These are phyloP conservation scores for Boletus rubescentipes DNA, from an alignment of 768 basidiomycete genomes.

Conservation along the genomic window DNA sequence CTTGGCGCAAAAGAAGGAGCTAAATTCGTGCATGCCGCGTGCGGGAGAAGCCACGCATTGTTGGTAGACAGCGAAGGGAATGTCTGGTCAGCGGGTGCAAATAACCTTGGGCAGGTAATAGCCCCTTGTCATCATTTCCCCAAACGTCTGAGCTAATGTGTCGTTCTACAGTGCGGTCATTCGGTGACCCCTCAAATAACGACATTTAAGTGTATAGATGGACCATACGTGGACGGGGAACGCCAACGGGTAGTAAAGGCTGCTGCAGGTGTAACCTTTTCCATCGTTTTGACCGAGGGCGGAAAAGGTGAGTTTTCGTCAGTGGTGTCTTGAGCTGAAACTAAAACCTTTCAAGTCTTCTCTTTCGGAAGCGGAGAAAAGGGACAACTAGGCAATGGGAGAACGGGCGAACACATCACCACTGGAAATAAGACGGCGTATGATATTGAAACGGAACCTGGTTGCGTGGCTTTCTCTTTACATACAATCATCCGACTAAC, in stretches of 20 bases:
- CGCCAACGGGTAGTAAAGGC: constrained; percentile 69
- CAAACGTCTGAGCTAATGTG: neutral
- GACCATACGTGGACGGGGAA: constrained; percentile 55
- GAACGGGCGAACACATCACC: constrained; percentile 88
- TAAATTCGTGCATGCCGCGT: constrained; percentile 78
- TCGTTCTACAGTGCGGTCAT: constrained; percentile 63
- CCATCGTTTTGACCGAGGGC: constrained; percentile 75
- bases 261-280: constrained; percentile 82
- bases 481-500: constrained; percentile 4
- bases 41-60: constrained; percentile 79
- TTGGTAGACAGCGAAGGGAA: constrained; percentile 79
- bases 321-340: neutral
- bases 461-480: constrained; percentile 39
- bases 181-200: constrained; percentile 61
- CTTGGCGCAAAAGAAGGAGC: constrained; percentile 58
- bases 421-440: constrained; percentile 83
- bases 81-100: constrained; percentile 83
- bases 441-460: constrained; percentile 71
- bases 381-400: constrained; percentile 91
- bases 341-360: constrained; percentile 55
- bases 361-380: constrained; percentile 90
- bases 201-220: constrained; percentile 61
- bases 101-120: constrained; percentile 74
- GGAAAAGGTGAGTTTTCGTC: constrained; percentile 60
- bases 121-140: neutral